Evolutionary conservation across 2,329 filamentous ascomycete genomes (phyloP).

Genomic region (Aspergillus sp.): DNA sequence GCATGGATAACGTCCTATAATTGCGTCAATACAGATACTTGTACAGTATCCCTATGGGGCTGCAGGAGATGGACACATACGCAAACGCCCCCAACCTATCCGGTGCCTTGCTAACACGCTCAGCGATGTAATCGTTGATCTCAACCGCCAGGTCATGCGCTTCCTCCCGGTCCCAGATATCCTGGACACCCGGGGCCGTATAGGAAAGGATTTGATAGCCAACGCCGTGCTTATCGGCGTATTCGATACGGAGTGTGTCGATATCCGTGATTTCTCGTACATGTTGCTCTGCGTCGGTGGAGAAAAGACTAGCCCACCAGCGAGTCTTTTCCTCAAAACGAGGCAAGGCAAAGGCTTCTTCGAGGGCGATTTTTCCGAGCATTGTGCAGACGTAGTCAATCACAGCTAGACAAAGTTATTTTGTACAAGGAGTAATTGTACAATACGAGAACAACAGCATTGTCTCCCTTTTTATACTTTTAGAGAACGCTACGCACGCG

Average conservation of each 20-base stretch:
- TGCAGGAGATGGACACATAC: neutral
- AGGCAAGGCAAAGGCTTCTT: conserved; percentile 53
- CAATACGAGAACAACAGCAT: too few relatives aligned
- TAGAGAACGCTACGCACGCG: too few relatives aligned
- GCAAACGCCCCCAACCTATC: conserved; percentile 13
- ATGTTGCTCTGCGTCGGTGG: conserved; percentile 50
- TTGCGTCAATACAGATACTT: neutral
- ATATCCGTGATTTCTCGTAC: conserved; percentile 47
- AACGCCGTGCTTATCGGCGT: conserved; percentile 35
- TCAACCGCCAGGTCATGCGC: conserved; percentile 32
- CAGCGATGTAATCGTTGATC: conserved; percentile 36
- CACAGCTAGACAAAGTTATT: too few relatives aligned
- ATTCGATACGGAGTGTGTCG: conserved; percentile 28
- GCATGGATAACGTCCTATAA: conserved; percentile 18
- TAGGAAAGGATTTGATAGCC: conserved; percentile 39
- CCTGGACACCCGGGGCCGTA: conserved; percentile 39
- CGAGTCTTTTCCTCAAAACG: conserved; percentile 49
- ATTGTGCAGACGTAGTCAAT: conserved; percentile 23
- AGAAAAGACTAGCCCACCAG: conserved; percentile 53
- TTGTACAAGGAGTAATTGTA: too few relatives aligned
- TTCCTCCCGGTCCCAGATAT: conserved; percentile 31
- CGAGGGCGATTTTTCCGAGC: conserved; percentile 52
- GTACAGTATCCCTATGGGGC: neutral
- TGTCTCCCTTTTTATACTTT: too few relatives aligned
- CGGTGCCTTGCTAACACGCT: conserved; percentile 25